A percentile compares a stretch with the other conserved stretches of the same genome.
Conservation (phyloP, 176 grass and related monocot species). For the Zoysia pacifica region DNA sequence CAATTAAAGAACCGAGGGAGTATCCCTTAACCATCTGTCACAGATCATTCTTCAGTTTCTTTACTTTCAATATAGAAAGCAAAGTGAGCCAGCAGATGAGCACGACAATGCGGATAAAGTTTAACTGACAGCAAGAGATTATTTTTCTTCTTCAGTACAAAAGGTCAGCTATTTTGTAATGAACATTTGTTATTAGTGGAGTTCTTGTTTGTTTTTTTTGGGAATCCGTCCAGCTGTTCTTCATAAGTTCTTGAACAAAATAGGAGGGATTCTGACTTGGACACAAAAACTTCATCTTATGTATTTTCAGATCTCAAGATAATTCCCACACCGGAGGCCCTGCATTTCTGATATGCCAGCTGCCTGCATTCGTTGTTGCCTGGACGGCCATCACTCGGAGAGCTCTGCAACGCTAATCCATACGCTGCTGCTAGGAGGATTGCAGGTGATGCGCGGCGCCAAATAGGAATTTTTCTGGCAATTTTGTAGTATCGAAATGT, state of each 20-base stretch:
- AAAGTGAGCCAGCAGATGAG: constrained; percentile 11
- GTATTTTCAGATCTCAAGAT: constrained; percentile 26
- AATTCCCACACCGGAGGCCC: neutral
- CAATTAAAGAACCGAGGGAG: neutral
- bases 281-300: neutral
- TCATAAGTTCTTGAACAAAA: neutral
- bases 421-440: neutral
- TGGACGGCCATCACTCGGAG: neutral
- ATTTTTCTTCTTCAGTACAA: neutral
- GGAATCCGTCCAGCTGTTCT: neutral
- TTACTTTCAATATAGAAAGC: constrained; percentile 54
- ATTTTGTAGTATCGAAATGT: too few relatives aligned
- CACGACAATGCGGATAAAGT: constrained; percentile 38
- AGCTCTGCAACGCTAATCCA: neutral
- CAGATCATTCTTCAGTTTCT: constrained; percentile 66
- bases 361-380: neutral
- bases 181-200: neutral
- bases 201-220: neutral
- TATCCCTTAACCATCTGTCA: too few relatives aligned
- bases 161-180: constrained; percentile 7
- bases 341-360: neutral
- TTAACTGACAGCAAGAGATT: constrained; percentile 8
- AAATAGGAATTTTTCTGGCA: neutral
- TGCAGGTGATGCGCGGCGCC: neutral
- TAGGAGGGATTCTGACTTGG: neutral